These are phyloP conservation scores for Hondaea fermentalgiana DNA, from an alignment of 108 stramenopile genomes.

Conservation along the genomic window DNA sequence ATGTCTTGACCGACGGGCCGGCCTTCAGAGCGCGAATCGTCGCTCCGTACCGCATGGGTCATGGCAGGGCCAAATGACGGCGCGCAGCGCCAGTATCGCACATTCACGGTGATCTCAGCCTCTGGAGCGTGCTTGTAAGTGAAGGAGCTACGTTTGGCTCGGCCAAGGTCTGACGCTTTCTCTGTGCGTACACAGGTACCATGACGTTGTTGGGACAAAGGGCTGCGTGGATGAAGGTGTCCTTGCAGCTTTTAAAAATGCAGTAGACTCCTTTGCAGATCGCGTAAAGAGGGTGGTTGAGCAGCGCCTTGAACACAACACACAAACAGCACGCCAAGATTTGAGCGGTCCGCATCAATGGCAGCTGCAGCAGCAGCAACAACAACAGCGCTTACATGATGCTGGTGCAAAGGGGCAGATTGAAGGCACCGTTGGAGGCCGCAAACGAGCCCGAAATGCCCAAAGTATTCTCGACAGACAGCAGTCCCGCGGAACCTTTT, in stretches of 20 bases:
- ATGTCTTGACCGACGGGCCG: too few relatives aligned
- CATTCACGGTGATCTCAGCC: background rate
- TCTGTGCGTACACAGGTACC: background rate
- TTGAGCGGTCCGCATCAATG: too few relatives aligned
- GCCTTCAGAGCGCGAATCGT: too few relatives aligned
- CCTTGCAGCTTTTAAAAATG: background rate
- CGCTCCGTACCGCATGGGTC: too few relatives aligned
- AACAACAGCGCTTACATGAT: background rate
- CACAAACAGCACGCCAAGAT: background rate
- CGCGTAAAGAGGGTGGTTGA: background rate
- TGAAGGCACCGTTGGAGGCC: background rate
- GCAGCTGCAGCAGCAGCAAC: background rate
- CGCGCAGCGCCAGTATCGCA: background rate
- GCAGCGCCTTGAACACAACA: background rate
- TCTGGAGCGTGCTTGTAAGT: background rate
- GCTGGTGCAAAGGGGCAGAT: background rate
- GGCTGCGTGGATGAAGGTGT: background rate
- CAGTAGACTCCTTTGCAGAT: background rate
- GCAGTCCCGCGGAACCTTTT: background rate
- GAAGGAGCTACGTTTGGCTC: background rate
- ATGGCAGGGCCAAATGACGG: too few relatives aligned
- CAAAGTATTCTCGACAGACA: too few relatives aligned
- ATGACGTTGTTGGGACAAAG: background rate
- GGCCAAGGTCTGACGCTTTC: background rate
- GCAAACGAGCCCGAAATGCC: background rate